Evolutionary conservation across 768 basidiomycete genomes (phyloP).

Genomic region (Auricularia auricula-judae): DNA sequence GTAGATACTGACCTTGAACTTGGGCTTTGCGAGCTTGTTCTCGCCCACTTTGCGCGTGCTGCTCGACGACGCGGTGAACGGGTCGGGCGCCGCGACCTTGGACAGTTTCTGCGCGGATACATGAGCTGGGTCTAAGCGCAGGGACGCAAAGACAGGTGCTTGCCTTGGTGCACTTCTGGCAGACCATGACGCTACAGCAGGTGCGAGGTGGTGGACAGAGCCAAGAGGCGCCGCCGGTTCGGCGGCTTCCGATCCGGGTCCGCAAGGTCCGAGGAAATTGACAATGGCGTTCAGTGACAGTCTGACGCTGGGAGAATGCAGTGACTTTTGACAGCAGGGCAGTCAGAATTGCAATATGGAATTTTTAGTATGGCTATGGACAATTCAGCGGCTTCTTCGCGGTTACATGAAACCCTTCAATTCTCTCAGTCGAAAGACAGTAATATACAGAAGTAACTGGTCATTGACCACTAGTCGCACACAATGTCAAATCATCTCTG

Average conservation of each 20-base stretch:
- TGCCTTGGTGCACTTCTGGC: slow-evolving; percentile 76
- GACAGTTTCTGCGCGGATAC: slow-evolving; percentile 60
- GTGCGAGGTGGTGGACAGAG: not conserved
- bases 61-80: slow-evolving; percentile 60
- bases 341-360: too few species aligned
- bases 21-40: slow-evolving; percentile 49
- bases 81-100: slow-evolving; percentile 82
- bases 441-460: too few species aligned
- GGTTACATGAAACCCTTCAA: too few species aligned
- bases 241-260: not conserved
- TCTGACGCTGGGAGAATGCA: too few species aligned
- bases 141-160: slow-evolving; percentile 9
- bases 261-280: too few species aligned
- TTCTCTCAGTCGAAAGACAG: too few species aligned
- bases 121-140: slow-evolving; percentile 4
- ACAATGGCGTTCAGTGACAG: too few species aligned
- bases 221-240: not conserved
- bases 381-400: too few species aligned
- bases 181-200: slow-evolving; percentile 50
- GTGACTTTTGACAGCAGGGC: too few species aligned
- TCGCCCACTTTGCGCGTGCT: slow-evolving; percentile 70
- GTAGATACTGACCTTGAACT: slow-evolving; percentile 8
- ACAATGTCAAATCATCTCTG: too few species aligned
- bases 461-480: too few species aligned
- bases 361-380: too few species aligned